Conservation (phyloP, 805 yeast genomes). For the Priceomyces medius region DNA sequence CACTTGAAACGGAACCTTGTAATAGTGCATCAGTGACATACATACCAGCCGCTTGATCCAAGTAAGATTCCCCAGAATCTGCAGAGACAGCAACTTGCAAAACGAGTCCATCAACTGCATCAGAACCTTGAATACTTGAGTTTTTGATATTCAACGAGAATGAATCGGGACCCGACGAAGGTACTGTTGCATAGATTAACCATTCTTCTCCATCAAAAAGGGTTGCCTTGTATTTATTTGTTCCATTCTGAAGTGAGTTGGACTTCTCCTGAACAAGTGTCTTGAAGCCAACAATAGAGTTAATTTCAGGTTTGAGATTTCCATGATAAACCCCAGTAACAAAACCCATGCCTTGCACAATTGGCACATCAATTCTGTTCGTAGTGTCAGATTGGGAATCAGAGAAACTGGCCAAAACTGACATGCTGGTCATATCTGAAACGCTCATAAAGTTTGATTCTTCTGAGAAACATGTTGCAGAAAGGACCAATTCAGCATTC, state of each 20-base stretch:
- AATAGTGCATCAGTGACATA: constrained; percentile 54
- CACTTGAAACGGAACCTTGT: constrained; percentile 46
- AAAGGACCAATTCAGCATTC: constrained; percentile 53
- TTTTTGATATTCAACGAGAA: constrained; percentile 28
- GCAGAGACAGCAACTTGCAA: constrained; percentile 35
- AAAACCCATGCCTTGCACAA: constrained; percentile 83
- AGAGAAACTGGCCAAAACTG: constrained; percentile 47
- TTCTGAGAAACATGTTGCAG: constrained; percentile 49
- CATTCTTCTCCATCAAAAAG: constrained; percentile 60
- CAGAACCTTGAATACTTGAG: constrained; percentile 43
- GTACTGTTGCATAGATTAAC: constrained; percentile 62
- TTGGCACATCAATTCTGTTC: constrained; percentile 52
- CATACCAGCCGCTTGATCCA: constrained; percentile 69
- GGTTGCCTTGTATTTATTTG: constrained; percentile 53
- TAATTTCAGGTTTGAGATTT: constrained; percentile 47
- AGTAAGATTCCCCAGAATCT: constrained; percentile 36
- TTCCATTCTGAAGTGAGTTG: constrained; percentile 25
- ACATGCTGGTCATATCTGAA: constrained; percentile 48
- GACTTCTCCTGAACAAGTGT: constrained; percentile 24
- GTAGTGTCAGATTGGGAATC: constrained; percentile 22
- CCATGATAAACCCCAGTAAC: constrained; percentile 62
- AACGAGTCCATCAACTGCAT: constrained; percentile 46
- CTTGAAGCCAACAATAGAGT: constrained; percentile 24
- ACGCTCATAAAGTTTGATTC: constrained; percentile 41
- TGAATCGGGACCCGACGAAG: constrained; percentile 28